Conservation (phyloP, 345 rosid genomes). For the Psidium friedrichsthalianum region DNA sequence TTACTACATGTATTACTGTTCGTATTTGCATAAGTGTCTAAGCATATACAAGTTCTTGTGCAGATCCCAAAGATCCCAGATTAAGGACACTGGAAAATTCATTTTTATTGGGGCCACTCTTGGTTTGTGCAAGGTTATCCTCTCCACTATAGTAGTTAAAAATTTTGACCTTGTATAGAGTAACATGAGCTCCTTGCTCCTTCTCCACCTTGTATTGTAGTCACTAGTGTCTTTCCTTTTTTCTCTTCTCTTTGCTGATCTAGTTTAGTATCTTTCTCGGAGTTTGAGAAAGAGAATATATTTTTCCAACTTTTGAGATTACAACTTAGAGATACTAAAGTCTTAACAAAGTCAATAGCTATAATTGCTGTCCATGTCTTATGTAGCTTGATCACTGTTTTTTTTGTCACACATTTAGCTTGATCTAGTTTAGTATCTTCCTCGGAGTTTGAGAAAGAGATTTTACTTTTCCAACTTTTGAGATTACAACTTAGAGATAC, state of each 20-base stretch:
- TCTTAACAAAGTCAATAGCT: neutral
- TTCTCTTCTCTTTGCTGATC: neutral
- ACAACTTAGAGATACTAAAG: too few relatives aligned
- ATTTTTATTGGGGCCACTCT: constrained; percentile 75
- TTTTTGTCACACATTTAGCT: too few relatives aligned
- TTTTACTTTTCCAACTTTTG: too few relatives aligned
- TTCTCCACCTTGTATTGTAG: neutral
- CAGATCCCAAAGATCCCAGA: constrained; percentile 65
- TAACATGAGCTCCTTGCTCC: neutral
- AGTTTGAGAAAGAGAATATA: too few relatives aligned
- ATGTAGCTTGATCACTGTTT: neutral
- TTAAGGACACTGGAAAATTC: constrained; percentile 64
- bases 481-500: too few relatives aligned
- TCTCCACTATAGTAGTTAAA: neutral
- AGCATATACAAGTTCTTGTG: constrained; percentile 5
- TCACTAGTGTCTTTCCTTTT: neutral
- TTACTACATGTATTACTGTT: neutral
- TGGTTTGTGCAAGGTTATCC: constrained; percentile 58
- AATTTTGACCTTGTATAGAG: neutral
- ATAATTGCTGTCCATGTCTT: neutral
- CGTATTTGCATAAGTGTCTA: neutral
- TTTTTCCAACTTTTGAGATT: too few relatives aligned
- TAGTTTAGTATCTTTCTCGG: neutral
- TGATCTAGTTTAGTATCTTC: neutral
- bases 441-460: too few relatives aligned